A percentile compares a stretch with the other conserved stretches of the same genome.
Conservation (phyloP, 352 stramenopile species). For the Nothophytophthora sp. region DNA sequence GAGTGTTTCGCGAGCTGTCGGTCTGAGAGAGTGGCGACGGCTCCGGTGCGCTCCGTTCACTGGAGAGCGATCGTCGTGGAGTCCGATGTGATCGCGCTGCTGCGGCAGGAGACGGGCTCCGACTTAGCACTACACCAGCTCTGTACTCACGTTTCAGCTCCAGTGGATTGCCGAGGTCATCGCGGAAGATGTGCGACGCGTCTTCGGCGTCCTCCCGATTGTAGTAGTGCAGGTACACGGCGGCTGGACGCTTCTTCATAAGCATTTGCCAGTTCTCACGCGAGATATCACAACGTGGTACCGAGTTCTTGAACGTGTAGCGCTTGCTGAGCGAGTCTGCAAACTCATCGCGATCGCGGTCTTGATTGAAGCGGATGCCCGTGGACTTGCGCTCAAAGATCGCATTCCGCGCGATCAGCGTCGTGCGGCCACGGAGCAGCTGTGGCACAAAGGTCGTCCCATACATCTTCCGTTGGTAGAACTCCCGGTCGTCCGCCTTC, state of each 20-base stretch:
- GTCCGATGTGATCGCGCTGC: not conserved
- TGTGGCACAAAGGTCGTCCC: constrained; percentile 56
- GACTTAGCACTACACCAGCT: constrained; percentile 35
- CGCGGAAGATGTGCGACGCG: constrained; percentile 37
- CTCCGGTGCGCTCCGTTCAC: constrained; percentile 22
- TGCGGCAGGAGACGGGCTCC: constrained; percentile 15
- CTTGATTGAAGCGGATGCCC: constrained; percentile 59
- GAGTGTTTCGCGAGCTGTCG: constrained; percentile 12
- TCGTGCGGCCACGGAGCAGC: constrained; percentile 34
- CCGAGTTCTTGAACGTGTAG: constrained; percentile 49
- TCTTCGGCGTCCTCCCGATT: constrained; percentile 52
- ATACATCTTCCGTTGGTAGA: constrained; percentile 57
- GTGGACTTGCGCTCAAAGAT: constrained; percentile 59
- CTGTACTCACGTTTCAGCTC: constrained; percentile 38
- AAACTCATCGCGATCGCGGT: constrained; percentile 60
- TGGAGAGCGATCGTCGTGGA: constrained; percentile 35
- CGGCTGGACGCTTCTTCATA: constrained; percentile 29
- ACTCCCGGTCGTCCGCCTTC: constrained; percentile 36
- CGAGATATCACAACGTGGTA: constrained; percentile 52
- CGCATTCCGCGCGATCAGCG: constrained; percentile 47
- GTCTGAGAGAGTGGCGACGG: constrained; percentile 20
- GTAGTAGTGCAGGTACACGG: constrained; percentile 53
- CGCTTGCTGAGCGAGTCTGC: constrained; percentile 40
- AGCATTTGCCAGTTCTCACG: constrained; percentile 63
- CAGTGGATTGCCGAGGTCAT: constrained; percentile 42